Percentiles rank a stretch among this genome's conserved stretches.
phyloP scores from a whole-genome alignment of 441 rosid species.

The Syzygium syzygioides region DNA sequence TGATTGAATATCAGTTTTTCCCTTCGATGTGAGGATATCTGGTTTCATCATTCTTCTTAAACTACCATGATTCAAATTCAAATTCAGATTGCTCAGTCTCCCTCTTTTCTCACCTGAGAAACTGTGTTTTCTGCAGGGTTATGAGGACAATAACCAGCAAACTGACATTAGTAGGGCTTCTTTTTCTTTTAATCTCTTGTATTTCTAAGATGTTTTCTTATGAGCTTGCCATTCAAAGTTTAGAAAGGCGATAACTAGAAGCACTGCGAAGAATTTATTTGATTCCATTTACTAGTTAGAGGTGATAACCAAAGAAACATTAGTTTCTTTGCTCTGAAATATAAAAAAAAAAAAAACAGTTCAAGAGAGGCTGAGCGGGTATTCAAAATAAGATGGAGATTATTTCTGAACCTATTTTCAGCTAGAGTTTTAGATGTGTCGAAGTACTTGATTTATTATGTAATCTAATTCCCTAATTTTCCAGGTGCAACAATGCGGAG shows the following conservation, averaged over 20 bases:
- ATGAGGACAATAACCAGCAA: slow-evolving; percentile 42
- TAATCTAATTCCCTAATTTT: background rate
- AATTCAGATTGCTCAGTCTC: background rate
- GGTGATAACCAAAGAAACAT: background rate
- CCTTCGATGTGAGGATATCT: background rate
- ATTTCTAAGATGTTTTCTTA: background rate
- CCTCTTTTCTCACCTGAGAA: background rate
- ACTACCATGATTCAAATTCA: background rate
- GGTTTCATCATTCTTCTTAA: background rate
- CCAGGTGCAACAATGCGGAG: slow-evolving; percentile 45
- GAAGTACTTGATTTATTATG: background rate
- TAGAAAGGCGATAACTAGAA: background rate
- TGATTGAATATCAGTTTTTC: background rate
- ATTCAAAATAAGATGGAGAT: background rate
- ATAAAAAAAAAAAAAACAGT: background rate
- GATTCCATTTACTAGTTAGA: background rate
- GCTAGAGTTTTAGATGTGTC: background rate
- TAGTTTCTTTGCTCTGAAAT: background rate
- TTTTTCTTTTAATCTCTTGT: background rate
- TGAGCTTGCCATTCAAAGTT: background rate
- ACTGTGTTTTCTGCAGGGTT: slow-evolving; percentile 29
- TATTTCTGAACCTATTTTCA: background rate
- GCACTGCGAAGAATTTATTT: background rate
- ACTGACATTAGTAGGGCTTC: slow-evolving; percentile 47
- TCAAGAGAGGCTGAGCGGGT: background rate